Evolutionary conservation across 306 rosid species (phyloP), one percentile per base, ranked within the genome.

Genomic region (Vigna reflexopilosa): DNA sequence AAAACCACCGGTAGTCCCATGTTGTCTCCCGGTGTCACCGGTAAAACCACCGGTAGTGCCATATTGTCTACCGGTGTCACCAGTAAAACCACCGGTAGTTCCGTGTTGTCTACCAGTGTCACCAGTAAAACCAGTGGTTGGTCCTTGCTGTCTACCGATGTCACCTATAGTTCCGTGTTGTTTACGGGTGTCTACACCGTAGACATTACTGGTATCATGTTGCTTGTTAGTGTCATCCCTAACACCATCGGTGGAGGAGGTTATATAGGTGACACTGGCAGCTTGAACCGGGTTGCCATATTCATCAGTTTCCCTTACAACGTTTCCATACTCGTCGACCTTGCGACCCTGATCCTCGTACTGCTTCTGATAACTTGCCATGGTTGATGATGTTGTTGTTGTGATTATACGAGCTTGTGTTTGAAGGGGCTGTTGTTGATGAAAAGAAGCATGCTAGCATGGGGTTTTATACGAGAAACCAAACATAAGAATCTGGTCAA

Each of bases 291-390:
- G 82, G 56, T 82, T 82, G 17, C 69, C 68, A 7, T 62, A 16
- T 16, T 62, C 22, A 0, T 62, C 68, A 7, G 24, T 14, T 16
- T 62, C 22, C 22, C 3, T 16, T 13, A 7, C 68, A 9, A 12
- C 1, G 44, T 32, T 62, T 2, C 68, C 69, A n/a, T 63, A 36
- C 69, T 36, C 48, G 10, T 63, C 69, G 0, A 6, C 1, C 69
- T 17, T 32, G 1, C 82, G 58, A 71, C 19, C 28, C 78, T 76
- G 75, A 34, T 63, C 44, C 2, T 61, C 15, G 1, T 8, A 7
- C 45, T 48, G 61, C 1, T 12, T 32, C 6, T 81, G 78, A 54
- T 24, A 20, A 7, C 52, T 40, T 15, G 82, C 58, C 85, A 82
- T 82, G 3, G 2, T 19, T 55, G 13, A 40, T 38, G 0, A 8